phyloP scores from a whole-genome alignment of 2,329 filamentous ascomycete species.

The Colletotrichum orchidophilum region DNA sequence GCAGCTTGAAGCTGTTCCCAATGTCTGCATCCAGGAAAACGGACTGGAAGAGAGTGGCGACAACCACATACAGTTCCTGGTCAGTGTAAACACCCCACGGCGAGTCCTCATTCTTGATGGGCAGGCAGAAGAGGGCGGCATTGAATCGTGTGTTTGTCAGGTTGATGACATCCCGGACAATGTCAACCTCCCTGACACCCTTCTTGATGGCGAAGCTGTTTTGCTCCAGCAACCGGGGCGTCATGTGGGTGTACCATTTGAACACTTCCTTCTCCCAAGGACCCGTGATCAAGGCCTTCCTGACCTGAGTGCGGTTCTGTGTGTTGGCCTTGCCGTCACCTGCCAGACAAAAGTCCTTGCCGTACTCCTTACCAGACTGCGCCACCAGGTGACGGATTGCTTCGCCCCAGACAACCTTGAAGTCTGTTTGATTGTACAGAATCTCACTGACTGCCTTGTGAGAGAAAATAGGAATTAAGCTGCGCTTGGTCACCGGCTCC shows the following conservation, averaged over 20 bases:
- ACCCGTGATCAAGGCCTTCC: slow-evolving; percentile 47
- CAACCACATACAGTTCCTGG: slow-evolving; percentile 64
- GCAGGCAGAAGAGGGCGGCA: slow-evolving; percentile 62
- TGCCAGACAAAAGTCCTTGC: slow-evolving; percentile 60
- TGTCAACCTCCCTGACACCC: slow-evolving; percentile 44
- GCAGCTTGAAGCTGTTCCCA: slow-evolving; percentile 65
- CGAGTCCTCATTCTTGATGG: slow-evolving; percentile 62
- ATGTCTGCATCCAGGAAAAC: slow-evolving; percentile 66
- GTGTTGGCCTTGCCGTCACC: slow-evolving; percentile 52
- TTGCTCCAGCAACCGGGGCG: slow-evolving; percentile 40
- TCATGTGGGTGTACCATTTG: slow-evolving; percentile 36
- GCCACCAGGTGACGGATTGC: slow-evolving; percentile 64
- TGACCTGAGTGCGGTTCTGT: slow-evolving; percentile 51
- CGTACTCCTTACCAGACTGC: slow-evolving; percentile 47
- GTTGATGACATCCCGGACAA: slow-evolving; percentile 57
- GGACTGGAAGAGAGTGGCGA: slow-evolving; percentile 64
- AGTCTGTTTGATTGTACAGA: slow-evolving; percentile 61
- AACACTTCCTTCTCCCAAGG: slow-evolving; percentile 35
- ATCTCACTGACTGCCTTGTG: slow-evolving; percentile 63
- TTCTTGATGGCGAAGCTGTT: slow-evolving; percentile 38
- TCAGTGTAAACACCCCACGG: slow-evolving; percentile 64
- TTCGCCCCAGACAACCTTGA: slow-evolving; percentile 67
- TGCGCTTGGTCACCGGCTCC: slow-evolving; percentile 54
- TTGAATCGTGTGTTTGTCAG: slow-evolving; percentile 64
- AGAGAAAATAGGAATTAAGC: slow-evolving; percentile 60